Percentiles rank a stretch among this genome's conserved stretches.
These are phyloP conservation scores for Magnusiomyces clavatus DNA, from an alignment of 1,139 yeast genomes.

Conservation along the genomic window DNA sequence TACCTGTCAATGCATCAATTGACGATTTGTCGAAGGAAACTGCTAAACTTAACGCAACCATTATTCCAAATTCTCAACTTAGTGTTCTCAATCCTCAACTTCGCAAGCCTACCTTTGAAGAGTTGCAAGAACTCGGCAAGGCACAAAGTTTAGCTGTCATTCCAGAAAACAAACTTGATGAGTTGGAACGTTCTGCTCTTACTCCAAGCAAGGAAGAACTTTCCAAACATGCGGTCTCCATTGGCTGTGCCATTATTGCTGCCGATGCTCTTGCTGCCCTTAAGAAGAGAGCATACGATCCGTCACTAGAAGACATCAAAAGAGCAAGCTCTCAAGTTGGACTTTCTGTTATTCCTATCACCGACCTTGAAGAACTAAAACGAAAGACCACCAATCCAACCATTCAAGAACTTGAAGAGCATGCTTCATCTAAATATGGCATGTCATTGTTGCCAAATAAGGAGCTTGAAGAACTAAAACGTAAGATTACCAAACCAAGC, in stretches of 20 bases:
- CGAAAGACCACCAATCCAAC: constrained; percentile 11
- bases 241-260: constrained; percentile 23
- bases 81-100: constrained; percentile 10
- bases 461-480: constrained; percentile 21
- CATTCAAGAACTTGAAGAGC: constrained; percentile 7
- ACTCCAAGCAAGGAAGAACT: constrained; percentile 32
- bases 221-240: constrained; percentile 39
- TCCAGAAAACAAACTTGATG: constrained; percentile 8
- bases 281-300: constrained; percentile 12
- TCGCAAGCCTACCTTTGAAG: constrained; percentile 29
- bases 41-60: constrained; percentile 24
- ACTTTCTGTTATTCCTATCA: constrained; percentile 32
- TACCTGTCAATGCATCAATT: constrained; percentile 26
- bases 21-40: constrained; percentile 23
- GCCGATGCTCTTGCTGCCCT: constrained; percentile 8
- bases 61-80: constrained; percentile 29
- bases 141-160: constrained; percentile 20
- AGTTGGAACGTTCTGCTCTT: constrained; percentile 17
- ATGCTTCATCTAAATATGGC: constrained; percentile 19
- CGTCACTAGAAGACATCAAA: constrained; percentile 9
- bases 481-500: constrained; percentile 21
- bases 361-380: constrained; percentile 20
- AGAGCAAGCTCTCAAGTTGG: constrained; percentile 27
- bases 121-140: constrained; percentile 24
- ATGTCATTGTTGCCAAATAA: constrained; percentile 31